Conservation (phyloP, 139 green algal species). For the Coccomyxa sp. region DNA sequence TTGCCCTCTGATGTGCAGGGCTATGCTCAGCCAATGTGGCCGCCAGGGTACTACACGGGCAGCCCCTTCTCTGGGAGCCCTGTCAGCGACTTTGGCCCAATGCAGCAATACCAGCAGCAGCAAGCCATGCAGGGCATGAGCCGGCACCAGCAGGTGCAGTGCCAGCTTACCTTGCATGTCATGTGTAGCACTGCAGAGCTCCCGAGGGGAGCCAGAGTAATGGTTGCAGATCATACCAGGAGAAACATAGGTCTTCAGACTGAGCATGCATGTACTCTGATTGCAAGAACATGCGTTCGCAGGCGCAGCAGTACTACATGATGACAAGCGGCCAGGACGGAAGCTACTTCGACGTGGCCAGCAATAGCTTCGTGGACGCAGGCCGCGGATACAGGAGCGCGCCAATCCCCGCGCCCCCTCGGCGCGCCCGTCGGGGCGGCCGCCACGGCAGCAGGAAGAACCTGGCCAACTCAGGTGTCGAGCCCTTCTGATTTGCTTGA, state of each 20-base stretch:
- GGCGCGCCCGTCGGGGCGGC: no score
- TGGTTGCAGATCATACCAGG: background rate
- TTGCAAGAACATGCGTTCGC: no score
- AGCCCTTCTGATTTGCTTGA: background rate
- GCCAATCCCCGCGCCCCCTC: background rate
- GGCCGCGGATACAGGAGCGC: background rate
- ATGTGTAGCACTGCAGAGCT: background rate
- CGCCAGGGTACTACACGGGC: no score
- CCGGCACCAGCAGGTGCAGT: background rate
- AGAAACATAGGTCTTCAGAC: background rate
- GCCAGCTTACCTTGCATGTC: background rate
- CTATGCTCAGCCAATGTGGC: no score
- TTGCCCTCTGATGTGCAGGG: no score
- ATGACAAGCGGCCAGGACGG: background rate
- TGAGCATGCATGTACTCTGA: no score
- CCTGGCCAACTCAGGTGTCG: background rate
- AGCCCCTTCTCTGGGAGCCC: no score
- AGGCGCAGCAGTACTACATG: conserved; percentile 1
- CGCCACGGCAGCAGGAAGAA: background rate
- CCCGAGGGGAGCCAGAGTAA: background rate
- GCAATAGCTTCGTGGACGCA: background rate
- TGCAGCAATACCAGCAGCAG: no score
- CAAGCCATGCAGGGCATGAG: background rate
- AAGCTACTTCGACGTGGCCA: background rate
- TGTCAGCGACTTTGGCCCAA: no score